Evolutionary conservation across 2,329 filamentous ascomycete genomes (phyloP), one percentile per base, ranked within the genome.

Genomic region (Onygenales sp.): DNA sequence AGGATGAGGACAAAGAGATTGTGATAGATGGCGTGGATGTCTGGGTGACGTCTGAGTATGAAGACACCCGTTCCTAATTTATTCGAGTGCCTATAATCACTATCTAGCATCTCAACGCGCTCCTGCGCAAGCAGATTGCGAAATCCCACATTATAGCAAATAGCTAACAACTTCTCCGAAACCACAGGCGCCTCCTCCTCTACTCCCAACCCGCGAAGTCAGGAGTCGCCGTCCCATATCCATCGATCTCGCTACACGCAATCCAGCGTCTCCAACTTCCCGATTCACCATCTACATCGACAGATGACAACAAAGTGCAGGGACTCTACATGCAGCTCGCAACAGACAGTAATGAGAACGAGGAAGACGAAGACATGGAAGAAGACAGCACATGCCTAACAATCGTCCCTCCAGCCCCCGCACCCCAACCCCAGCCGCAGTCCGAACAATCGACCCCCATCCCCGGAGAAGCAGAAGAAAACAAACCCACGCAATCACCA

Each of bases 11-110:
- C 34, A 68, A 63, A 17, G 66, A 71, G 49, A 53, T 70, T 32
- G 64, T 68, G 4, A 63, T 77, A 17, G 64, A 70, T 10, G 66
- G 61, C 9, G 59, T 77, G 4, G 69, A 74, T 54, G 61, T 72
- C 14, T 77, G 73, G 70, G 73, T 75, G n/a, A 74, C 74, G 42
- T 75, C 74, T 31, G 71, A 75, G 74, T 76, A 63, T 58, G 68
- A 60, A 37, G 21, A 11, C 14, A 39, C 31, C n/a, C 36, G 36
- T n/a, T n/a, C 14, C 34, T 7, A 21, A 7, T 11, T 32, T 27
- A 45, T 53, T 42, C 27, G 17, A 11, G 10, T 27, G 21, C 27
- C 17, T 44, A 6, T 39, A 27, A 37, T 33, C 6, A 32, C n/a
- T 33, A 39, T 27, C 21, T 27, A 5, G 21, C 21, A 27, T 27